A percentile compares a stretch with the other conserved stretches of the same genome.
Evolutionary conservation across 148 eudicot species (phyloP).

Genomic region (Spergularia marina): DNA sequence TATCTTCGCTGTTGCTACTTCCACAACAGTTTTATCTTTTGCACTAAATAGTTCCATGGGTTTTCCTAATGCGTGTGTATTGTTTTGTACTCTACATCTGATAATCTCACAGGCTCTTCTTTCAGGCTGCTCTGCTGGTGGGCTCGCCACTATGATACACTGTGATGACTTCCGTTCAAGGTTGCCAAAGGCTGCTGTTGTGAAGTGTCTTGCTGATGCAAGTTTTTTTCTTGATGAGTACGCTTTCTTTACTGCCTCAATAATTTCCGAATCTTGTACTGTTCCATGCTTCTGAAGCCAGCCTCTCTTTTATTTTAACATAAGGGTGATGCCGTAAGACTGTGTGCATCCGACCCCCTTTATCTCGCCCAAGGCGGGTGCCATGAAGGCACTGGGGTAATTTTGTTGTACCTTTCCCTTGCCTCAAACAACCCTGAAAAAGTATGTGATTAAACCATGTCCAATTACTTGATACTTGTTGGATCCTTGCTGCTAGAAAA

Average conservation of each 20-base stretch:
- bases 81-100: constrained; percentile 33
- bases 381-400: too few relatives aligned
- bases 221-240: constrained; percentile 85
- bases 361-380: too few relatives aligned
- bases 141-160: constrained; percentile 87
- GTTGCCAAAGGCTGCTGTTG: constrained; percentile 59
- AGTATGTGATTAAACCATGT: too few relatives aligned
- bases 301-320: too few relatives aligned
- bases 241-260: constrained; percentile 21
- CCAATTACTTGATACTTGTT: background rate
- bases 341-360: too few relatives aligned
- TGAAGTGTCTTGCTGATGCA: constrained; percentile 94
- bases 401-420: too few relatives aligned
- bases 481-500: background rate
- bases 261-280: background rate
- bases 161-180: constrained; percentile 70
- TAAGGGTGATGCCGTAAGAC: too few relatives aligned
- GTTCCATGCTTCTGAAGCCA: background rate
- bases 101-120: constrained; percentile 87
- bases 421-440: too few relatives aligned
- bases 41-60: background rate
- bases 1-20: background rate
- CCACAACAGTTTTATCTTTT: background rate
- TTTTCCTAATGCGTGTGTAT: background rate
- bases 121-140: constrained; percentile 99